phyloP scores from a whole-genome alignment of 805 yeast genomes.

The Debaryomyces prosopidis region DNA sequence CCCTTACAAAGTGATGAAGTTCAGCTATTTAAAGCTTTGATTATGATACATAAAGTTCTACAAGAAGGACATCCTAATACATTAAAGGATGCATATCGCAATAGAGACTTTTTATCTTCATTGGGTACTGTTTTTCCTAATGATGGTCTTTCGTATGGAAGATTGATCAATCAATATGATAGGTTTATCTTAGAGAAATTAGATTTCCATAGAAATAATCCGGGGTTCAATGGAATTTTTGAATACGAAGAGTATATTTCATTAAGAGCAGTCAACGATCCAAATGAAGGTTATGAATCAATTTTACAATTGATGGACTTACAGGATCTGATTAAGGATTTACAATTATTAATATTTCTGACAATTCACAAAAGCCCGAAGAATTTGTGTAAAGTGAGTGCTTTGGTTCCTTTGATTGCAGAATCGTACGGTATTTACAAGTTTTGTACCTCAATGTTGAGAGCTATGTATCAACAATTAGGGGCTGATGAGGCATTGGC shows the following conservation, averaged over 20 bases:
- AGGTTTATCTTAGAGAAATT: conserved; percentile 69
- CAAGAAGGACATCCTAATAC: conserved; percentile 96
- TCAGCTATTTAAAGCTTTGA: conserved; percentile 82
- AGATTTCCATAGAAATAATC: conserved; percentile 78
- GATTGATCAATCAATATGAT: conserved; percentile 76
- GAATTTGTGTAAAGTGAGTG: conserved; percentile 78
- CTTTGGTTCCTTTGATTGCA: conserved; percentile 85
- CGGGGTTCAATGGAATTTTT: conserved; percentile 91
- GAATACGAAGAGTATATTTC: conserved; percentile 96
- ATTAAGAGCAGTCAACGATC: conserved; percentile 82
- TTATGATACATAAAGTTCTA: conserved; percentile 85
- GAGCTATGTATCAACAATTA: conserved; percentile 78
- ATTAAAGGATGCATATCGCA: conserved; percentile 74
- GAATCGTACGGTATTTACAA: conserved; percentile 93
- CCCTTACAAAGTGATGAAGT: conserved; percentile 83
- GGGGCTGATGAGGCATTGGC: conserved; percentile 73
- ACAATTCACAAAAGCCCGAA: conserved; percentile 59
- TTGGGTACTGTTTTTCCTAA: conserved; percentile 57
- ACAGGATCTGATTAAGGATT: conserved; percentile 80
- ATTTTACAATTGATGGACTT: conserved; percentile 80
- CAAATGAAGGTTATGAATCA: conserved; percentile 93
- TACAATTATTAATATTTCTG: conserved; percentile 75
- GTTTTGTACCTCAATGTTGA: conserved; percentile 84
- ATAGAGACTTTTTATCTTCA: conserved; percentile 75
- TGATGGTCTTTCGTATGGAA: conserved; percentile 56